Conservation (phyloP, 305 asterid genomes). For the Fraxinus angustifolia region DNA sequence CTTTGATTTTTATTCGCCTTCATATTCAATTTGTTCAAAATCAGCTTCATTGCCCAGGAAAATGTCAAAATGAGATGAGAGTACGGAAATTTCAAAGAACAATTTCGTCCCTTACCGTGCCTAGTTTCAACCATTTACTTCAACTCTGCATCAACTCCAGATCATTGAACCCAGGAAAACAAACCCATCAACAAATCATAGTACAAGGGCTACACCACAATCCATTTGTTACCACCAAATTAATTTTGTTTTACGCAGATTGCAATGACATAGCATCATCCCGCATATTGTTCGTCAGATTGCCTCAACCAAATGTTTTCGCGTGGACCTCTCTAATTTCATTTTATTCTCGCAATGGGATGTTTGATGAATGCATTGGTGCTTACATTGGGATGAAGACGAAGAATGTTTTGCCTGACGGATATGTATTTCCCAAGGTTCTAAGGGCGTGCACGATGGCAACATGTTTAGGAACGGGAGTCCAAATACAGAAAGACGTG, state of each 20-base stretch:
- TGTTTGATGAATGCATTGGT: constrained; percentile 23
- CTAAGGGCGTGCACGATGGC: constrained; percentile 25
- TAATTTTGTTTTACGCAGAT: constrained; percentile 27
- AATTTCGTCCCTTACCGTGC: neutral
- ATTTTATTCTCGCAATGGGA: neutral
- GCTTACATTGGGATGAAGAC: constrained; percentile 34
- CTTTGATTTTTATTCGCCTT: neutral
- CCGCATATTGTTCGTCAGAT: constrained; percentile 8
- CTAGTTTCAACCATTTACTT: constrained; percentile 22
- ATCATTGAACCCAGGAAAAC: constrained; percentile 24
- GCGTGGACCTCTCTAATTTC: neutral
- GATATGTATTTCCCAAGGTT: constrained; percentile 33
- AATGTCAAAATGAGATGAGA: neutral
- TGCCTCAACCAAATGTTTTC: neutral
- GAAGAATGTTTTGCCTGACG: constrained; percentile 30
- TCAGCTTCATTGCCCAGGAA: neutral
- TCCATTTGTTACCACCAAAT: constrained; percentile 30
- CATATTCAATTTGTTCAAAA: neutral
- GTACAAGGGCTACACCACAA: constrained; percentile 19
- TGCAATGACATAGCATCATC: constrained; percentile 22
- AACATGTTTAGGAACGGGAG: constrained; percentile 20
- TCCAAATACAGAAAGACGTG: constrained; percentile 28
- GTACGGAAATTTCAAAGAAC: neutral
- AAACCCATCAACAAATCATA: constrained; percentile 32
- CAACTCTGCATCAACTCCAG: constrained; percentile 11